A percentile compares a stretch with the other conserved stretches of the same genome.
Conservation (phyloP, 2,329 filamentous ascomycete species). For the Pyrenochaeta sp. region DNA sequence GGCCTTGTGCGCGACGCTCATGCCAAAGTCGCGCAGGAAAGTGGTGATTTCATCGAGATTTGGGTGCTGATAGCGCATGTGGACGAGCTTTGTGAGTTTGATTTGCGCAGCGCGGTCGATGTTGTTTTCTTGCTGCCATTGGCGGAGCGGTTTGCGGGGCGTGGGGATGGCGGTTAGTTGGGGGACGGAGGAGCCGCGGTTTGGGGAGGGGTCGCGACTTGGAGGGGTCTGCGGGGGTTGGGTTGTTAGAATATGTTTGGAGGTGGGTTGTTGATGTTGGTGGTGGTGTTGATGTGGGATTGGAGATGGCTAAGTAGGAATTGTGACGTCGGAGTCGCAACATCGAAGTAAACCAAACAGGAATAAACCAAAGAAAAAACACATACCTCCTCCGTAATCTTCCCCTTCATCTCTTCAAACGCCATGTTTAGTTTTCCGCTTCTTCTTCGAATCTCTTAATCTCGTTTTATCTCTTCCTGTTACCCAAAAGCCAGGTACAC, state of each 20-base stretch:
- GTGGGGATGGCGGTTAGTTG: conserved; percentile 49
- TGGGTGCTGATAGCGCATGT: conserved; percentile 64
- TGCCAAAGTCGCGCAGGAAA: conserved; percentile 51
- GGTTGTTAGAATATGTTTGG: conserved; percentile 1
- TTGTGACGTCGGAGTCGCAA: not conserved
- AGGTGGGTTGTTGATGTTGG: not conserved
- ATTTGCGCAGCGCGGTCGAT: conserved; percentile 57
- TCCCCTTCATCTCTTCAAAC: conserved; percentile 41
- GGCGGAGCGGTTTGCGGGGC: conserved; percentile 42
- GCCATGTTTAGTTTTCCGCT: too few species aligned
- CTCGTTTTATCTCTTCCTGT: too few species aligned
- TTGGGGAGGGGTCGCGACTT: conserved; percentile 48
- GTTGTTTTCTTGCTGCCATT: conserved; percentile 48
- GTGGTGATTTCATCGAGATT: conserved; percentile 57
- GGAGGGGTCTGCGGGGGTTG: conserved; percentile 23
- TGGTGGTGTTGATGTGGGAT: not conserved
- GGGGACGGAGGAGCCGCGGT: conserved; percentile 49
- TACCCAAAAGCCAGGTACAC: too few species aligned
- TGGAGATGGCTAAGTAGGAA: not conserved
- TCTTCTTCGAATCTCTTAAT: too few species aligned
- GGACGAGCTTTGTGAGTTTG: conserved; percentile 56
- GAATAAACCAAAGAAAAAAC: too few species aligned
- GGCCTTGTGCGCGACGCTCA: conserved; percentile 42
- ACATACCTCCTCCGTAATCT: conserved; percentile 41
- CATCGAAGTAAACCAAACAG: too few species aligned